These are phyloP conservation scores for Ascobolus immersus DNA, from an alignment of 495 filamentous ascomycete species.

Conservation along the genomic window DNA sequence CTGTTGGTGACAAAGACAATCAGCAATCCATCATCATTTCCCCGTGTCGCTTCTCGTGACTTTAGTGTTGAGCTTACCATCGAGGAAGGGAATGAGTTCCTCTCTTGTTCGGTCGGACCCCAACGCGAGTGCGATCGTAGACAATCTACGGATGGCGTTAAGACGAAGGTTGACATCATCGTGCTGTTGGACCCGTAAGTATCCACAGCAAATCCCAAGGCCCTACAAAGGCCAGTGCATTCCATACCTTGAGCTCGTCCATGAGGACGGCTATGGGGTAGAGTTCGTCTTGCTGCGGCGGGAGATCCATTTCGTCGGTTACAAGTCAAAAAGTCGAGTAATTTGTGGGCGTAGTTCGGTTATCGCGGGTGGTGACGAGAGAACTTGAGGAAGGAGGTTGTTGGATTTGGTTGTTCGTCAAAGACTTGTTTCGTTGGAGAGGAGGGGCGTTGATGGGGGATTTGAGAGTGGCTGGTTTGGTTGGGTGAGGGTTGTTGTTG, in stretches of 20 bases:
- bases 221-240: background rate
- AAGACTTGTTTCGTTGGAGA: no score
- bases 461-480: background rate
- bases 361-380: constrained; percentile 4
- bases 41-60: background rate
- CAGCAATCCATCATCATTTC: constrained; percentile 2
- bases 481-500: constrained; percentile 2
- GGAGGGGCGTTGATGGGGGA: no score
- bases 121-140: constrained; percentile 86
- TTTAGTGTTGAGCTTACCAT: constrained; percentile 40
- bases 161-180: constrained; percentile 92
- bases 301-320: constrained; percentile 34
- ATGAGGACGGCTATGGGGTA: constrained; percentile 98
- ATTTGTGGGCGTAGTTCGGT: constrained; percentile 5
- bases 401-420: no score
- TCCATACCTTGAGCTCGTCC: constrained; percentile 85
- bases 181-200: constrained; percentile 33
- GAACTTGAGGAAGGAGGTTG: background rate
- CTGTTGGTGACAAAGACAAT: constrained; percentile 23
- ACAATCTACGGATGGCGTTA: constrained; percentile 93
- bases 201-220: background rate
- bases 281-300: constrained; percentile 74
- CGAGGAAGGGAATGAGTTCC: constrained; percentile 93
- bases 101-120: constrained; percentile 88
- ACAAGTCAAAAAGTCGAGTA: background rate